Evolutionary conservation across 805 yeast genomes (phyloP).

Genomic region (Dipodascus albidus): DNA sequence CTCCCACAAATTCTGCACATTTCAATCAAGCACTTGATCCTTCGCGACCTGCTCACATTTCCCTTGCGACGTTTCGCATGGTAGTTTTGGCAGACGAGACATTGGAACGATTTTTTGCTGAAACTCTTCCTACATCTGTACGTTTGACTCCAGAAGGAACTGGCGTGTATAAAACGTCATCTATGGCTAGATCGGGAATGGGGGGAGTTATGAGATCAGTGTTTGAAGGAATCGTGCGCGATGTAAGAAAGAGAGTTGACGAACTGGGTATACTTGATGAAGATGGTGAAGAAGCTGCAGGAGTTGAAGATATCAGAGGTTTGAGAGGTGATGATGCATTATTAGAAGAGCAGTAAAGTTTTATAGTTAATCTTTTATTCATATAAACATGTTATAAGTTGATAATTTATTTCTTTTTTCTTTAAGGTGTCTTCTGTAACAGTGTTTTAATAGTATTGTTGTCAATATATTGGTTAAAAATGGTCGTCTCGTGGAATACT

Average conservation of each 20-base stretch:
- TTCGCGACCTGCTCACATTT: slow-evolving; percentile 57
- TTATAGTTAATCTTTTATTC: slow-evolving; percentile 1
- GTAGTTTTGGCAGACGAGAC: slow-evolving; percentile 90
- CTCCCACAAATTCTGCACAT: slow-evolving; percentile 16
- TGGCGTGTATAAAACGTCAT: slow-evolving; percentile 34
- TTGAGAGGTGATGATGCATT: background rate
- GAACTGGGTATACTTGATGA: slow-evolving; percentile 25
- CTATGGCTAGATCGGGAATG: slow-evolving; percentile 30
- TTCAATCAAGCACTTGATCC: slow-evolving; percentile 83
- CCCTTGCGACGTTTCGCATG: slow-evolving; percentile 87
- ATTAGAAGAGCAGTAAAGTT: background rate
- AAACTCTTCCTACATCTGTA: slow-evolving; percentile 53
- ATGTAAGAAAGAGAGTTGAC: slow-evolving; percentile 83
- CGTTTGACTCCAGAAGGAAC: slow-evolving; percentile 33
- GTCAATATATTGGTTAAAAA: too few relatives aligned
- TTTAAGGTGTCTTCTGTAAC: too few relatives aligned
- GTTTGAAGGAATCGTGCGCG: slow-evolving; percentile 84
- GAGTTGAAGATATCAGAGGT: slow-evolving; percentile 11
- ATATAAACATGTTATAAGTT: slow-evolving; percentile 1
- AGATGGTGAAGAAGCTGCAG: slow-evolving; percentile 21
- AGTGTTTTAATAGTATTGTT: too few relatives aligned
- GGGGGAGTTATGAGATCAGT: slow-evolving; percentile 51
- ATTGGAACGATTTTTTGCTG: slow-evolving; percentile 70
- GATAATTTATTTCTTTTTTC: too few relatives aligned
- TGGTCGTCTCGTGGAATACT: too few relatives aligned